Evolutionary conservation across 768 basidiomycete species (phyloP), one percentile per base, ranked within the genome.

Genomic region (Pilatotrama ljubarskyi): DNA sequence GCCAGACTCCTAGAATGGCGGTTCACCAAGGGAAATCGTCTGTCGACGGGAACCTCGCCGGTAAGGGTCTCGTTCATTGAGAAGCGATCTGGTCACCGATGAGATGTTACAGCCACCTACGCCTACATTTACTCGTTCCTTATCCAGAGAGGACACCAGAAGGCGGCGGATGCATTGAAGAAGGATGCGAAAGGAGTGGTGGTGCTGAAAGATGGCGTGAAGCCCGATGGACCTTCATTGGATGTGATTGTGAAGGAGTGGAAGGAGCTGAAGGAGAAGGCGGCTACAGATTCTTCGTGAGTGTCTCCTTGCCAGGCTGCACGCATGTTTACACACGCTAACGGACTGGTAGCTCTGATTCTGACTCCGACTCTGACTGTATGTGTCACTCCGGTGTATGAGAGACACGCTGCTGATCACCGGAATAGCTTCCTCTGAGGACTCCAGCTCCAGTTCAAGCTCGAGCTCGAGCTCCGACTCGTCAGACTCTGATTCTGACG

Each of bases 61-160:
- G 65, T 66, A 22, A 37, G 65, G 56, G 6, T 7, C 7, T 2
- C 37, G 11, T 3, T 35, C 20, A 36, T 18, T 10, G 1, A 17
- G 20, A 13, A 15, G 17, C 14, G 13, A 35, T 15, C 22, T 13
- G 40, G 47, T 32, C 35, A 55, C 52, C 48, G 18, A 61, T 25
- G 8, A 15, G 5, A 42, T 22, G 46, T 17, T 37, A 32, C 68
- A 93, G 92, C 79, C 22, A 87, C 89, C 4, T 95, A 93, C 77
- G 81, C 84, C 65, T 74, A 92, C 50, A 85, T 95, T 58, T 82
- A 92, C 68, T 76, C 83, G 9, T 95, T 94, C 74, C 78, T 95
- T 37, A 77, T 72, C 58, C 82, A 84, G 68, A 84, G 80, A 47
- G 79, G 82, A 0, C 88, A 93, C 71, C 69, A 70, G 29, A 91